Conservation (phyloP, 805 yeast genomes). For the Saccharomycopsis fodiens region DNA sequence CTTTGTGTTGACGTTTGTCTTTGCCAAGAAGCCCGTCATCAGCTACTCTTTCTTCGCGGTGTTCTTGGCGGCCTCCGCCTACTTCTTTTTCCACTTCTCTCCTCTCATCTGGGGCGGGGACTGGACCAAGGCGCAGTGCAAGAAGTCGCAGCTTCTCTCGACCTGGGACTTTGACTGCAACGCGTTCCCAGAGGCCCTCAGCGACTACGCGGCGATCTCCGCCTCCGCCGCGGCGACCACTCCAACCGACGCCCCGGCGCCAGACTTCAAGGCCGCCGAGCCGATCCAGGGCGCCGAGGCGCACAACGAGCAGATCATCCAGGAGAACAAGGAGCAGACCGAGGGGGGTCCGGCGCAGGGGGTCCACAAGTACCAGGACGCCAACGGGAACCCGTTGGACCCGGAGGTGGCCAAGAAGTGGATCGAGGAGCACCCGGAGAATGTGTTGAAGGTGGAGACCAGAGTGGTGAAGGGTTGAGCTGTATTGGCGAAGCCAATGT, state of each 20-base stretch:
- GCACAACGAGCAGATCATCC: conserved; percentile 9
- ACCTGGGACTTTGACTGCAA: conserved; percentile 90
- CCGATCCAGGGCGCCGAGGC: conserved; percentile 5
- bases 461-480: background rate
- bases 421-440: conserved; percentile 19
- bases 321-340: conserved; percentile 6
- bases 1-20: conserved; percentile 37
- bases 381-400: conserved; percentile 31
- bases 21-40: conserved; percentile 34
- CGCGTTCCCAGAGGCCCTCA: conserved; percentile 23
- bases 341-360: conserved; percentile 23
- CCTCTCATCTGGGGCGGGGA: conserved; percentile 71
- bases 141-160: conserved; percentile 45
- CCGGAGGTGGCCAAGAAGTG: conserved; percentile 26
- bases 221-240: background rate
- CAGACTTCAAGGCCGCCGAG: conserved; percentile 2
- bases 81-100: conserved; percentile 53
- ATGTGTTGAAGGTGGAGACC: conserved; percentile 20
- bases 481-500: too few species aligned
- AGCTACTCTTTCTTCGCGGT: conserved; percentile 39
- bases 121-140: conserved; percentile 72
- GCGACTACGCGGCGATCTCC: conserved; percentile 24
- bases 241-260: background rate
- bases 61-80: conserved; percentile 42
- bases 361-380: conserved; percentile 29